These are phyloP conservation scores for Turnera subulata DNA, from an alignment of 345 rosid genomes.

Conservation along the genomic window DNA sequence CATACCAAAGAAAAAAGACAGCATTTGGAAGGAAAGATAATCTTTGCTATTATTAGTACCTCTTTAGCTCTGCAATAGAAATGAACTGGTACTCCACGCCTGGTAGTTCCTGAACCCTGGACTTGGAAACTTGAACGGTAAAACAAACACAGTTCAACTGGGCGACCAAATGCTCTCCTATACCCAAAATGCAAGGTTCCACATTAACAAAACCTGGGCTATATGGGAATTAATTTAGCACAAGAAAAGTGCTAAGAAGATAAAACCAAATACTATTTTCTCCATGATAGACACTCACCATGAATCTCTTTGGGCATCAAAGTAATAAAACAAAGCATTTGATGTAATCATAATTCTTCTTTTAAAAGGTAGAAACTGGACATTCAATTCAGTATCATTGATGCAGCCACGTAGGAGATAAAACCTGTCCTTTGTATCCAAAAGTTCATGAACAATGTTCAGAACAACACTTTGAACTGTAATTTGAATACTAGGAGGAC, in stretches of 20 bases:
- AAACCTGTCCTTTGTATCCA: constrained; percentile 56
- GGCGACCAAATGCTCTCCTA: constrained; percentile 75
- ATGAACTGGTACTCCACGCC: constrained; percentile 54
- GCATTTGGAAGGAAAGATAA: constrained; percentile 1
- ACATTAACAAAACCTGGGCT: constrained; percentile 10
- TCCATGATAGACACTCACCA: constrained; percentile 48
- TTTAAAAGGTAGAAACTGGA: constrained; percentile 62
- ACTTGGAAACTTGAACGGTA: constrained; percentile 51
- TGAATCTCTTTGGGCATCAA: constrained; percentile 61
- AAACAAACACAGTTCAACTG: constrained; percentile 62
- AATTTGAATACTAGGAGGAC: constrained; percentile 51
- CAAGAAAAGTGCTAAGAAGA: constrained; percentile 13
- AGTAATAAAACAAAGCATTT: constrained; percentile 45
- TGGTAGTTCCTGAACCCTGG: constrained; percentile 25
- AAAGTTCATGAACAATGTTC: constrained; percentile 75
- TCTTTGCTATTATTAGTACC: constrained; percentile 35
- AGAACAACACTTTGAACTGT: constrained; percentile 47
- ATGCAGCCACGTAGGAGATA: constrained; percentile 65
- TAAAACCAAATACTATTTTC: constrained; percentile 8
- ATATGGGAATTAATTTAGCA: constrained; percentile 4
- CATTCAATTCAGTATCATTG: constrained; percentile 37
- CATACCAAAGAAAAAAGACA: constrained; percentile 6
- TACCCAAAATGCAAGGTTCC: constrained; percentile 17
- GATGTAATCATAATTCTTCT: constrained; percentile 56
- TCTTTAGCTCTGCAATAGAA: constrained; percentile 67